Evolutionary conservation across 371 early-diverging fungal species (phyloP).

Genomic region (Basidiobolus meristosporus): DNA sequence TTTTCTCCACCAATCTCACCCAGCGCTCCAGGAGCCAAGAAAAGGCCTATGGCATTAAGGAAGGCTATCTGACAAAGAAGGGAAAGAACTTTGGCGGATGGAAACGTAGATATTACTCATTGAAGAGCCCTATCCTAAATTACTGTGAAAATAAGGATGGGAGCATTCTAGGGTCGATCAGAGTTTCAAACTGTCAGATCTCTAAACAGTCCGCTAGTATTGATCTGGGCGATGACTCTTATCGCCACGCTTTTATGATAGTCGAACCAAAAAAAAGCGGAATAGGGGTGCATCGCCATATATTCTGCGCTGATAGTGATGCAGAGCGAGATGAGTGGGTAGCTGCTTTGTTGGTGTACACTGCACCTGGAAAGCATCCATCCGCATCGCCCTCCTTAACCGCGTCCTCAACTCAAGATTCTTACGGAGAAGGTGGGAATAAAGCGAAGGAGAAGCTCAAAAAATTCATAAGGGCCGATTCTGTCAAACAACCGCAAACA

Average conservation of each 20-base stretch:
- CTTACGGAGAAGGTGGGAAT: no score
- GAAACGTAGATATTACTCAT: conserved; percentile 53
- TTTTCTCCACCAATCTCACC: neutral
- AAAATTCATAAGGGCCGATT: no score
- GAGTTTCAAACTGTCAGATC: no score
- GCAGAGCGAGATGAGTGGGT: conserved; percentile 79
- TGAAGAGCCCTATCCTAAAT: conserved; percentile 34
- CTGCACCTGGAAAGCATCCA: neutral
- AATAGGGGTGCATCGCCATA: conserved; percentile 32
- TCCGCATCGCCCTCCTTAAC: neutral
- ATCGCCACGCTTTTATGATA: conserved; percentile 57
- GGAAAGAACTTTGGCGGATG: conserved; percentile 32
- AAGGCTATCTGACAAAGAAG: conserved; percentile 37
- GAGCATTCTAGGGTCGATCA: no score
- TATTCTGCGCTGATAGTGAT: conserved; percentile 74
- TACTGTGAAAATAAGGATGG: conserved; percentile 60
- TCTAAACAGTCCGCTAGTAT: conserved; percentile 9
- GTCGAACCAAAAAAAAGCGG: conserved; percentile 46
- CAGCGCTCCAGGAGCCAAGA: conserved; percentile 1
- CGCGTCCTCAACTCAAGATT: no score
- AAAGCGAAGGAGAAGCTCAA: no score
- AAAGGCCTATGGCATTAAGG: conserved; percentile 24
- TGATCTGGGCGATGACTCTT: conserved; percentile 18
- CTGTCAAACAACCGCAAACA: no score
- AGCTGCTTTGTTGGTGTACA: neutral